phyloP scores from a whole-genome alignment of 1,284 basidiomycete genomes.

The Schizophyllum commune region DNA sequence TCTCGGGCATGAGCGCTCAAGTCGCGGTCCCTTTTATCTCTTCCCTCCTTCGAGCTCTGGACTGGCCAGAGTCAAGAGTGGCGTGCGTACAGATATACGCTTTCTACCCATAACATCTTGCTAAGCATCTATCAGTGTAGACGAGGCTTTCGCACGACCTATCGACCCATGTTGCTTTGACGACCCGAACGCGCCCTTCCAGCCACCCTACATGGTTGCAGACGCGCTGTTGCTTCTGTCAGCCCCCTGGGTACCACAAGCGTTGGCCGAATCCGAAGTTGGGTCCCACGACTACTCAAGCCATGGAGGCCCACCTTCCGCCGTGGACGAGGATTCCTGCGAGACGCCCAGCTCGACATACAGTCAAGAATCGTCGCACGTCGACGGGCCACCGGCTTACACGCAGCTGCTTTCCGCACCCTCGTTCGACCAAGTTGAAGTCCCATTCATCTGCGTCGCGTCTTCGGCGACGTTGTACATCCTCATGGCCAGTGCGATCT shows the following conservation, averaged over 20 bases:
- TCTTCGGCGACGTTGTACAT: background rate
- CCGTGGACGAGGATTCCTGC: background rate
- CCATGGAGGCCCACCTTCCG: background rate
- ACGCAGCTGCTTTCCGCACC: background rate
- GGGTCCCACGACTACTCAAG: background rate
- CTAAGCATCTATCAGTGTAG: background rate
- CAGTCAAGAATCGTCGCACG: background rate
- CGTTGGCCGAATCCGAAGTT: background rate
- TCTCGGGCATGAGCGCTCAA: background rate
- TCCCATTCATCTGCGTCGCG: background rate
- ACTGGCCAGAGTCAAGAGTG: background rate
- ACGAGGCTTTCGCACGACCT: background rate
- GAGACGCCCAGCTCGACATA: background rate
- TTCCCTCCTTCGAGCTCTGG: background rate
- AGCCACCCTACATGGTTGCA: background rate
- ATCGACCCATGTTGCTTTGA: background rate
- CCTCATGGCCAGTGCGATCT: background rate
- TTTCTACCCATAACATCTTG: background rate
- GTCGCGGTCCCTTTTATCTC: background rate
- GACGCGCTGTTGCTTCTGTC: background rate
- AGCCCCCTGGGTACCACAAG: background rate
- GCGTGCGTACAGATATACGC: background rate
- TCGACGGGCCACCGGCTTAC: background rate
- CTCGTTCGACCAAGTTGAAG: background rate
- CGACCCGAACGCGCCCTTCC: background rate